These are phyloP conservation scores for Russula sp. DNA, from an alignment of 768 basidiomycete species.

Conservation along the genomic window DNA sequence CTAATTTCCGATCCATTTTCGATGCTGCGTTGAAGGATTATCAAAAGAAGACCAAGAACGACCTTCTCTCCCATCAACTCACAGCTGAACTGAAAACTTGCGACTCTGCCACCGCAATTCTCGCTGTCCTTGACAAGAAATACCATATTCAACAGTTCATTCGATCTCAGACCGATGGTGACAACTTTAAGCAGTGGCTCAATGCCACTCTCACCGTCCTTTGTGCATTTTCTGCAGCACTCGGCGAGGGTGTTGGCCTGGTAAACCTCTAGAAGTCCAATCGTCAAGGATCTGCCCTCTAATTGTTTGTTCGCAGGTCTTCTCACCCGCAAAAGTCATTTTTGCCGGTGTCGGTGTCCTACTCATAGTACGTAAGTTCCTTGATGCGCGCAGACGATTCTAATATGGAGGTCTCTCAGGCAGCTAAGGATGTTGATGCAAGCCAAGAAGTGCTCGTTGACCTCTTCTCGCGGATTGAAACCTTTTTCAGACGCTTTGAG, in stretches of 20 bases:
- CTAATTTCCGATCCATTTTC: neutral
- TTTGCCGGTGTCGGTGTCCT: constrained; percentile 4
- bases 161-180: neutral
- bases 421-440: neutral
- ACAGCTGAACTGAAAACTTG: neutral
- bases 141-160: neutral
- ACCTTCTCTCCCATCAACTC: neutral
- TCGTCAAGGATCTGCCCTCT: no score
- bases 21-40: neutral
- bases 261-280: no score
- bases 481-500: neutral
- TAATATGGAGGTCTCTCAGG: neutral
- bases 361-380: neutral
- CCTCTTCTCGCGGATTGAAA: constrained; percentile 1
- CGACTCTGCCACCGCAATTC: neutral
- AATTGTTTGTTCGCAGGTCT: no score
- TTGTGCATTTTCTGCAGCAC: no score
- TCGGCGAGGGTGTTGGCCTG: no score
- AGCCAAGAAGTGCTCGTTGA: neutral
- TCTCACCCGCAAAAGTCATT: neutral
- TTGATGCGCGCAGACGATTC: neutral
- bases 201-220: neutral
- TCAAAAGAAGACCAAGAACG: neutral
- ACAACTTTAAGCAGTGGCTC: neutral
- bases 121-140: neutral